A percentile compares a stretch with the other conserved stretches of the same genome.
phyloP scores from a whole-genome alignment of 1,284 basidiomycete species.

The Ganoderma multipileum region DNA sequence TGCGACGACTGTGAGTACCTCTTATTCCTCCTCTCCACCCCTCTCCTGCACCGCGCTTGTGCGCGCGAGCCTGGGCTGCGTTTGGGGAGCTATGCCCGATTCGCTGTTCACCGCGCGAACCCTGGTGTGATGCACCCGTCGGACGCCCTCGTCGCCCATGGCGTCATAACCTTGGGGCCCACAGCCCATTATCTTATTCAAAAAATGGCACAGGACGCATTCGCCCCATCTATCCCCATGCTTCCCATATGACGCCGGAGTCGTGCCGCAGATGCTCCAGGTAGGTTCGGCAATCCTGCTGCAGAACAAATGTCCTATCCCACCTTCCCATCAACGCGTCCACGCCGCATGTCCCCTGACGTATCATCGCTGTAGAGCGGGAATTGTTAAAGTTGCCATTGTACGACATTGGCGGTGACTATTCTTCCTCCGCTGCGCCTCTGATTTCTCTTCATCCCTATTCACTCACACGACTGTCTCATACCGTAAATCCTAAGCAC shows the following conservation, averaged over 20 bases:
- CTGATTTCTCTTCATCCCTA: background rate
- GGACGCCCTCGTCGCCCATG: conserved; percentile 2
- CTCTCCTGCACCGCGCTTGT: background rate
- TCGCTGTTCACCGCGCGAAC: background rate
- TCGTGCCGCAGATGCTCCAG: background rate
- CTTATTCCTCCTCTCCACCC: background rate
- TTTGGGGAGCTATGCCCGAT: too few species aligned
- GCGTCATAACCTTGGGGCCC: conserved; percentile 6
- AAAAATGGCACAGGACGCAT: background rate
- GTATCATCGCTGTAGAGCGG: background rate
- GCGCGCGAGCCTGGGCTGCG: conserved; percentile 21
- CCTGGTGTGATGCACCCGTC: background rate
- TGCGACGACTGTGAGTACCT: conserved; percentile 88
- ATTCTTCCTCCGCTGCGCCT: background rate
- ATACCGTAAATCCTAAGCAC: conserved; percentile 7
- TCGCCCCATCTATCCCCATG: conserved; percentile 7
- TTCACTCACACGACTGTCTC: conserved; percentile 11
- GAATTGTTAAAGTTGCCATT: background rate
- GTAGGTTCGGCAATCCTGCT: background rate
- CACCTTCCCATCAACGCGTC: background rate
- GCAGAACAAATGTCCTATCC: background rate
- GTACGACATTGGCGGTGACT: background rate
- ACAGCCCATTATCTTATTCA: background rate
- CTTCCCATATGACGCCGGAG: background rate
- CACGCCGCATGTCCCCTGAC: background rate